Conservation (phyloP, 2,329 filamentous ascomycete genomes). For the Apiospora phragmitis region DNA sequence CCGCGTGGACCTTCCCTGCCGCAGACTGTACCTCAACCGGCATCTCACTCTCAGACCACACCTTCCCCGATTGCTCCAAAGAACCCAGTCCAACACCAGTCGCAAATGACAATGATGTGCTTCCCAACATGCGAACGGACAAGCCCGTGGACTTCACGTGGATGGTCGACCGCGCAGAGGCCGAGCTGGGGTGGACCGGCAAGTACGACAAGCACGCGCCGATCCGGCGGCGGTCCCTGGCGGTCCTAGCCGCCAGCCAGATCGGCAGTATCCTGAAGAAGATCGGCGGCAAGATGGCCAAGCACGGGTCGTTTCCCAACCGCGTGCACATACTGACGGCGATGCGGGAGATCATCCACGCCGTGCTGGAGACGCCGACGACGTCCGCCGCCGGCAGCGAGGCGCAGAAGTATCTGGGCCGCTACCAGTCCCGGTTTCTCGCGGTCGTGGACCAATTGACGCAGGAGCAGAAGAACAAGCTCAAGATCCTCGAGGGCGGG, state of each 20-base stretch:
- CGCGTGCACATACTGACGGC: constrained; percentile 24
- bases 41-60: neutral
- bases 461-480: constrained; percentile 16
- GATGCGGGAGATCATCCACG: constrained; percentile 22
- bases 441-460: constrained; percentile 18
- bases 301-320: constrained; percentile 18
- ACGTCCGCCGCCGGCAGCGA: constrained; percentile 15
- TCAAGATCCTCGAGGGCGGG: constrained; percentile 20
- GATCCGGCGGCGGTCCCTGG: constrained; percentile 15
- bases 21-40: neutral
- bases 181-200: constrained; percentile 22
- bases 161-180: constrained; percentile 19
- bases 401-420: constrained; percentile 16
- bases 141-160: constrained; percentile 18
- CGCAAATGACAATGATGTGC: neutral
- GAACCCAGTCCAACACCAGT: neutral
- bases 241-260: constrained; percentile 16
- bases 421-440: constrained; percentile 18
- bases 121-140: constrained; percentile 7
- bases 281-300: constrained; percentile 16
- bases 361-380: constrained; percentile 18
- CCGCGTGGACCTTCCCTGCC: neutral
- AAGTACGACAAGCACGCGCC: constrained; percentile 18
- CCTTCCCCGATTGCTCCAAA: neutral
- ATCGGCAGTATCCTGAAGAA: constrained; percentile 21